These are phyloP conservation scores for Actinomucor elegans DNA, from an alignment of 371 early-diverging fungal species.

Conservation along the genomic window DNA sequence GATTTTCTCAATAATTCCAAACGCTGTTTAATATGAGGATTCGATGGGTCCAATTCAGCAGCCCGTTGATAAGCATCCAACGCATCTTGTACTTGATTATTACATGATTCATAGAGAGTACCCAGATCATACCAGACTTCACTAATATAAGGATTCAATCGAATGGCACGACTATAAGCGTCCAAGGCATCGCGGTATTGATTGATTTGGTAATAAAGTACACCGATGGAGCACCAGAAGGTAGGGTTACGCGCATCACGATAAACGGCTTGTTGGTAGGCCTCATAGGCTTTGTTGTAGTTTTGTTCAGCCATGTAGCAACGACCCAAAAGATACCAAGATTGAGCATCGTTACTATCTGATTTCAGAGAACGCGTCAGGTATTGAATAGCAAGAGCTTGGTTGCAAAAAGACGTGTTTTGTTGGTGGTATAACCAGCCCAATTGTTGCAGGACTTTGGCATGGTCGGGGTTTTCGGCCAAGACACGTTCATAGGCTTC, in stretches of 20 bases:
- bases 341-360: constrained; percentile 85
- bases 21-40: constrained; percentile 82
- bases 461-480: constrained; percentile 84
- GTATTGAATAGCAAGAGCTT: constrained; percentile 78
- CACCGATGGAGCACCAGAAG: constrained; percentile 97
- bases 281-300: constrained; percentile 92
- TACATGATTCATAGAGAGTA: constrained; percentile 93
- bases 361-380: constrained; percentile 79
- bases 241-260: constrained; percentile 91
- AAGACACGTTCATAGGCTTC: constrained; percentile 92
- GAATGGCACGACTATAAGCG: constrained; percentile 92
- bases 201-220: constrained; percentile 91
- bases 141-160: constrained; percentile 85
- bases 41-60: constrained; percentile 78
- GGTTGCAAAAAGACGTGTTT: constrained; percentile 72
- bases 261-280: constrained; percentile 95
- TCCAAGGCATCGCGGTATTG: constrained; percentile 95
- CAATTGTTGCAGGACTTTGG: constrained; percentile 91
- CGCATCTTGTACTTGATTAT: constrained; percentile 93
- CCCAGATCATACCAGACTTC: constrained; percentile 97
- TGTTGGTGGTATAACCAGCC: constrained; percentile 92
- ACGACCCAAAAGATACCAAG: constrained; percentile 92
- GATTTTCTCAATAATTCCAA: constrained; percentile 60
- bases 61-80: constrained; percentile 94
- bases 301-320: constrained; percentile 94